A percentile compares a stretch with the other conserved stretches of the same genome.
These are phyloP conservation scores for Entrophospora sp. DNA, from an alignment of 192 early-diverging fungal species.

Conservation along the genomic window DNA sequence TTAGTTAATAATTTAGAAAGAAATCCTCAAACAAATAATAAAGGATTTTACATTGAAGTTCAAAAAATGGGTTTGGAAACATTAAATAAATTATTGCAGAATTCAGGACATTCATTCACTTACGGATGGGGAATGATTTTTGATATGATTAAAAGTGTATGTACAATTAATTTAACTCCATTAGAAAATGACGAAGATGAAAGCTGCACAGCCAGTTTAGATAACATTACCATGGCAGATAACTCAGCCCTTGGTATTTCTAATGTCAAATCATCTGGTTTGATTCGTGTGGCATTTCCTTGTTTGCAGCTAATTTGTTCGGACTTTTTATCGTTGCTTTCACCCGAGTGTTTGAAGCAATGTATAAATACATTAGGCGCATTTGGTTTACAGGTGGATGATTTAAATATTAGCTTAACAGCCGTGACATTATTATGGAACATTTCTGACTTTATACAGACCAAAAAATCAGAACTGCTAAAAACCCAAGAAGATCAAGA, in stretches of 20 bases:
- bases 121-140: constrained; percentile 82
- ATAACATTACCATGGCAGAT: neutral
- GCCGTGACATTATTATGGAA: constrained; percentile 89
- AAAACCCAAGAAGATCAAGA: constrained; percentile 13
- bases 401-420: constrained; percentile 91
- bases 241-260: neutral
- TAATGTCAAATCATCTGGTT: constrained; percentile 28
- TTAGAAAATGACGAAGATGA: constrained; percentile 11
- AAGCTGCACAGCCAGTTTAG: neutral
- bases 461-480: constrained; percentile 50
- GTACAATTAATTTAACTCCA: too few species aligned
- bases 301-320: constrained; percentile 92
- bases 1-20: constrained; percentile 38
- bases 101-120: constrained; percentile 78
- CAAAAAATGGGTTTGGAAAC: constrained; percentile 81
- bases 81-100: constrained; percentile 82
- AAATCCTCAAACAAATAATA: constrained; percentile 21
- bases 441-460: constrained; percentile 81
- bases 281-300: constrained; percentile 79
- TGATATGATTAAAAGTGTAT: constrained; percentile 68
- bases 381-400: constrained; percentile 78
- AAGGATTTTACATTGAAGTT: constrained; percentile 56
- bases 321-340: constrained; percentile 80
- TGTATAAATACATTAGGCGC: constrained; percentile 73
- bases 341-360: constrained; percentile 61